Evolutionary conservation across 768 basidiomycete species (phyloP), one percentile per base, ranked within the genome.

Genomic region (Kwoniella heveanensis): DNA sequence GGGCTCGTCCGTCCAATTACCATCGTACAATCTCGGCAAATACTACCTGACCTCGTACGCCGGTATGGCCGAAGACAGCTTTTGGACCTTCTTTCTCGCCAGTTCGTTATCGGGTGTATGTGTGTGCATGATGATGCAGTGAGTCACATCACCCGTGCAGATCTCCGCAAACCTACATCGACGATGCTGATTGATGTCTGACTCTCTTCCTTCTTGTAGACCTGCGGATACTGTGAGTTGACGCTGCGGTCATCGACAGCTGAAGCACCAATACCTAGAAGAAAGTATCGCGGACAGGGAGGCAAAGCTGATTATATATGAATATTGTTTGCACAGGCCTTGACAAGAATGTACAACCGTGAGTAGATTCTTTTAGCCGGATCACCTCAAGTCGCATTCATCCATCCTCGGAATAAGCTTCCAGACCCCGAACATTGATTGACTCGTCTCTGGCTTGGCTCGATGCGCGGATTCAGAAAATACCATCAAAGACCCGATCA

Each of bases 81-180:
- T 89, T 30, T 90, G 86, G 87, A 91, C 92, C 1, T 99, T 90
- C 79, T 82, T 99, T 30, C 85, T 87, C 15, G 92, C 92, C 74
- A 93, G 91, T 74, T 84, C 89, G 8, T 85, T 98, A 39, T 95
- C 92, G 13, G 95, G 96, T 21, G 82, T 87, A 22, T 97, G 93
- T 79, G 95, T 97, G 89, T 89, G 90, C 66, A 74, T 92, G 6
- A 89, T 88, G 55, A 97, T 98, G 95, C 95, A 98, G 92, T 88
- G 65, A 75, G 83, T 80, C 39, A 7, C 32, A 36, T 36, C 32
- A 36, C 52, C 30, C 13, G n/a, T 22, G 22, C 48, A n/a, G n/a
- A n/a, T n/a, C n/a, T n/a, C n/a, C n/a, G n/a, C n/a, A n/a, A n/a
- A n/a, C n/a, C n/a, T 53, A 19, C 15, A 30, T 26, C 27, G 51